These are phyloP conservation scores for Aspergillus sp. DNA, from an alignment of 2,329 filamentous ascomycete species.

Conservation along the genomic window DNA sequence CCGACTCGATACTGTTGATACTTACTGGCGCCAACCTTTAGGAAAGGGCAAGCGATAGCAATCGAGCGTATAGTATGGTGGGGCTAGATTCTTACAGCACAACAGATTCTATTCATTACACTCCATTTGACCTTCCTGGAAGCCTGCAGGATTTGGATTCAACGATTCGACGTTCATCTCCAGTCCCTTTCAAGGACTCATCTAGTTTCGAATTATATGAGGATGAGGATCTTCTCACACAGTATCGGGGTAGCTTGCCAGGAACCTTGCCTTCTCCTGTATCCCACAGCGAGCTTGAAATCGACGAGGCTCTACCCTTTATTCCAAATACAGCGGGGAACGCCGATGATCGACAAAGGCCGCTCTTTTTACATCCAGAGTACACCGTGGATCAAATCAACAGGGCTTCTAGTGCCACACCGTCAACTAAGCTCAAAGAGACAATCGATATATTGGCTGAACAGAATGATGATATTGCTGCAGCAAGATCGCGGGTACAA, in stretches of 20 bases:
- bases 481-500: slow-evolving; percentile 13
- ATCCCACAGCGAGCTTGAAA: background rate
- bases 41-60: too few species aligned
- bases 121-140: background rate
- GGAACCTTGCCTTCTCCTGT: background rate
- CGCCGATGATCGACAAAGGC: background rate
- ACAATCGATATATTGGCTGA: slow-evolving; percentile 6
- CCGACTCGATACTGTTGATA: too few species aligned
- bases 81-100: too few species aligned
- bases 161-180: background rate
- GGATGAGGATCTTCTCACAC: background rate
- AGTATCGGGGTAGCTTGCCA: background rate
- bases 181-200: background rate
- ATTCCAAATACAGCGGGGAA: background rate
- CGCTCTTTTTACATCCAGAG: background rate
- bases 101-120: background rate
- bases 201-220: background rate
- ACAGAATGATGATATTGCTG: slow-evolving; percentile 11
- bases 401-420: background rate
- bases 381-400: too few species aligned
- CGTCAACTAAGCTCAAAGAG: slow-evolving; percentile 1
- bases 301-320: background rate
- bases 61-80: too few species aligned
- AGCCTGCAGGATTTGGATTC: background rate
- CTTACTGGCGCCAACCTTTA: too few species aligned